Conservation (phyloP, 1,284 basidiomycete species). For the Phellopilus nigrolimitatus region DNA sequence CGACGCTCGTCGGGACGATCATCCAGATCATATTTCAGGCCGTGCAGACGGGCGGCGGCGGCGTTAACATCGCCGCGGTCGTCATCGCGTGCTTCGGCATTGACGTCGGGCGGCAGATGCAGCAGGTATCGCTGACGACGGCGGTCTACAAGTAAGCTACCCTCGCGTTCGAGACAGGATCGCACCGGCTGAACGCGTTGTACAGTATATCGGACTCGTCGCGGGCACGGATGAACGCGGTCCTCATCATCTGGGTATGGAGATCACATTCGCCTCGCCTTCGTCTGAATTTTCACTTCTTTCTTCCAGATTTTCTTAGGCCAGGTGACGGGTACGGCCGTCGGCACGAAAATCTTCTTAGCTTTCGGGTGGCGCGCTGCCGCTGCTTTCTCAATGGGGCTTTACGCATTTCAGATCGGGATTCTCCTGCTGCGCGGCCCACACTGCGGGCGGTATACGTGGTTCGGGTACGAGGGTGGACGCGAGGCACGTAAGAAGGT, state of each 20-base stretch:
- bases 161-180: background rate
- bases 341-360: slow-evolving; percentile 47
- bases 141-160: slow-evolving; percentile 33
- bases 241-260: slow-evolving; percentile 41
- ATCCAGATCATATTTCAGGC: slow-evolving; percentile 40
- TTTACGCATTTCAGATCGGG: slow-evolving; percentile 37
- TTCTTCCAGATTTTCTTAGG: slow-evolving; percentile 36
- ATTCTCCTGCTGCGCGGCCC: slow-evolving; percentile 42
- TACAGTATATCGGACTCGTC: slow-evolving; percentile 36
- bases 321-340: slow-evolving; percentile 49
- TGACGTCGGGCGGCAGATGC: slow-evolving; percentile 42
- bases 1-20: slow-evolving; percentile 46
- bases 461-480: slow-evolving; percentile 37
- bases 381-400: slow-evolving; percentile 43
- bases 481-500: slow-evolving; percentile 11
- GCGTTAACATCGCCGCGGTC: slow-evolving; percentile 55
- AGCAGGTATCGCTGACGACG: slow-evolving; percentile 36
- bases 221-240: slow-evolving; percentile 47
- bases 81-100: slow-evolving; percentile 40
- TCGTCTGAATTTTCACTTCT: background rate
- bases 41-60: slow-evolving; percentile 55
- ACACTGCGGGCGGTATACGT: slow-evolving; percentile 34
- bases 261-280: slow-evolving; percentile 13
- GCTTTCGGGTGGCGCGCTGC: slow-evolving; percentile 47
- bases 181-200: background rate